Percentiles rank a stretch among this genome's conserved stretches.
phyloP scores from a whole-genome alignment of 2,329 filamentous ascomycete genomes.

The Myriosclerotinia scirpicola region DNA sequence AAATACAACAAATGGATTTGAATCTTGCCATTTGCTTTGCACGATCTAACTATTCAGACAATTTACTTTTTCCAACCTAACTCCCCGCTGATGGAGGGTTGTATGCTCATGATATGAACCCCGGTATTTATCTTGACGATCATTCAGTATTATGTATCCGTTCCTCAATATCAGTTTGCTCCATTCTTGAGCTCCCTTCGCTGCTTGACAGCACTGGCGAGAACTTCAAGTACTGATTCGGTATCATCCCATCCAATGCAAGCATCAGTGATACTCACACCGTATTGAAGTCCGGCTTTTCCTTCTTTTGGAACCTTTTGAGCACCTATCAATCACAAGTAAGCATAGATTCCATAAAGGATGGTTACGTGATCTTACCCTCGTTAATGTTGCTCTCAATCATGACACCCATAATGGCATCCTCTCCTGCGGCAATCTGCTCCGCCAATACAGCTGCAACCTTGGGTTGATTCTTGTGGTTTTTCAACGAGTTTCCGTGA shows the following conservation, averaged over 20 bases:
- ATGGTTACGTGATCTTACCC: constrained; percentile 50
- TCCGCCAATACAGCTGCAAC: constrained; percentile 79
- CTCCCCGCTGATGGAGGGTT: constrained; percentile 5
- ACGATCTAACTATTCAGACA: constrained; percentile 10
- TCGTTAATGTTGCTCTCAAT: constrained; percentile 98
- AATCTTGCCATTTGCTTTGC: background rate
- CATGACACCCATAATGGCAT: constrained; percentile 93
- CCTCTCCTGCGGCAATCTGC: constrained; percentile 81
- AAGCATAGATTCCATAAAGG: constrained; percentile 12
- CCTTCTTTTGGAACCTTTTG: constrained; percentile 92
- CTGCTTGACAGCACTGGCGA: constrained; percentile 78
- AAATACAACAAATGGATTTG: background rate
- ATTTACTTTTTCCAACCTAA: constrained; percentile 7
- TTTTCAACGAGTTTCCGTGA: constrained; percentile 93
- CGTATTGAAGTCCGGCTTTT: constrained; percentile 81
- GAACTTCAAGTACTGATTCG: constrained; percentile 69
- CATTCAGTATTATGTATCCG: too few species aligned
- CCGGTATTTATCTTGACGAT: background rate
- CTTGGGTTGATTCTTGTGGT: constrained; percentile 96
- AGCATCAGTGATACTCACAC: constrained; percentile 95
- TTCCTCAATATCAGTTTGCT: constrained; percentile 24
- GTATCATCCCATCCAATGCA: constrained; percentile 96
- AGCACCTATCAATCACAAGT: constrained; percentile 53
- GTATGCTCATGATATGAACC: background rate
- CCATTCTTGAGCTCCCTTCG: constrained; percentile 53